A percentile compares a stretch with the other conserved stretches of the same genome.
phyloP scores from a whole-genome alignment of 108 stramenopile genomes.

The Cyclotella atomus region DNA sequence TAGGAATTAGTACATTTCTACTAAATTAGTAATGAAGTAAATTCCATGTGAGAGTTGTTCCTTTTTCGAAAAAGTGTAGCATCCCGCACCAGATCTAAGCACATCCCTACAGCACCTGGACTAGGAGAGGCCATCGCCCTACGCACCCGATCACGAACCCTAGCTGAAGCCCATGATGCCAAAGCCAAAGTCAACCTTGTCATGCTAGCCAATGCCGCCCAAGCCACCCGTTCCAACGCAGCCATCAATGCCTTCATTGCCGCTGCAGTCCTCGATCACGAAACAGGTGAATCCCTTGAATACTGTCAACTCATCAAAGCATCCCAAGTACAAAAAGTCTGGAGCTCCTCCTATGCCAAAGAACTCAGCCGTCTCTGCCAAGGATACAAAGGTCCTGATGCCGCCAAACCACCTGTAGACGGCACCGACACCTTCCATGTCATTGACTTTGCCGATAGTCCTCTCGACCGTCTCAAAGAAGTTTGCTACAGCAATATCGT shows the following conservation, averaged over 20 bases:
- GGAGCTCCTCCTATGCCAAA: conserved; percentile 17
- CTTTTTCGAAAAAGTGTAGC: no score
- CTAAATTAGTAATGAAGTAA: no score
- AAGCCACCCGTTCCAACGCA: not conserved
- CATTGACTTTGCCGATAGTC: conserved; percentile 19
- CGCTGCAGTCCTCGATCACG: conserved; percentile 18
- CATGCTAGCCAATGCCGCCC: not conserved
- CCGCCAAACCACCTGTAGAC: conserved; percentile 1
- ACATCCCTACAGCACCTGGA: not conserved
- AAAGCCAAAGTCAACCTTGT: not conserved
- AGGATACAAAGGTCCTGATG: not conserved
- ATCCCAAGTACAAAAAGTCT: conserved; percentile 10
- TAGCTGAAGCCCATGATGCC: not conserved
- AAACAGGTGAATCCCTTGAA: conserved; percentile 20
- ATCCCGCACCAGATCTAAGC: not conserved
- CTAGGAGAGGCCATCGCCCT: no score
- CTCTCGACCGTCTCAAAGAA: no score
- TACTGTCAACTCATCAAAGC: conserved; percentile 16
- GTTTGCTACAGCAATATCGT: no score
- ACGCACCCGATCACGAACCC: not conserved
- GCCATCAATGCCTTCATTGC: not conserved
- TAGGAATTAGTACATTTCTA: no score
- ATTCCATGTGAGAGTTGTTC: no score
- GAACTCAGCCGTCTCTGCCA: conserved; percentile 31
- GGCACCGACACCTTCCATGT: conserved; percentile 18